phyloP scores from a whole-genome alignment of 306 rosid species.

The Rosa chinensis region DNA sequence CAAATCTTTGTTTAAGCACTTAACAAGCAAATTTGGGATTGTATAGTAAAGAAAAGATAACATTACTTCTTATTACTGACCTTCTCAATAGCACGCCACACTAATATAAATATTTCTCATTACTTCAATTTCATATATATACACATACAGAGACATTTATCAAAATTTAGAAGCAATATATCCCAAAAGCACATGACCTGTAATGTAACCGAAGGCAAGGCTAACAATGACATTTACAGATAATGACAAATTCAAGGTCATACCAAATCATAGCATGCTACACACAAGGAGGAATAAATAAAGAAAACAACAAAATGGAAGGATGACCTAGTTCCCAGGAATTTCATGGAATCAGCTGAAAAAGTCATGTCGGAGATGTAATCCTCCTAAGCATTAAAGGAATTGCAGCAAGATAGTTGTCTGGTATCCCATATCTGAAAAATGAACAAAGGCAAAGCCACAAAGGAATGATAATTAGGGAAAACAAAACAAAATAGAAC shows the following conservation, averaged over 20 bases:
- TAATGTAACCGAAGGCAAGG: background rate
- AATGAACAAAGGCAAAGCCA: background rate
- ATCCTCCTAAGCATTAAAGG: constrained; percentile 69
- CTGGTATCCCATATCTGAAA: constrained; percentile 91
- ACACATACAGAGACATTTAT: constrained; percentile 35
- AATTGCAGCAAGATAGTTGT: constrained; percentile 70
- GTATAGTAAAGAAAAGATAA: no score
- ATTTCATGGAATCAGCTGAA: constrained; percentile 69
- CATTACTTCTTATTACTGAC: constrained; percentile 35
- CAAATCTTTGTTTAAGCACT: no score
- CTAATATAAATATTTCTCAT: background rate
- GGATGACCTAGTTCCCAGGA: constrained; percentile 78
- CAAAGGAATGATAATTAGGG: background rate
- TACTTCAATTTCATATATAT: constrained; percentile 5
- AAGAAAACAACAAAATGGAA: background rate
- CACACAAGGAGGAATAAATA: background rate
- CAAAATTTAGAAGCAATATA: background rate
- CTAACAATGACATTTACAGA: background rate
- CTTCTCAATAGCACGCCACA: constrained; percentile 49
- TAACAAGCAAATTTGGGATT: no score
- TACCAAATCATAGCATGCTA: no score
- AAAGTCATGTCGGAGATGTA: constrained; percentile 81
- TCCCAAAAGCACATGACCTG: background rate
- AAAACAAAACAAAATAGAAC: background rate
- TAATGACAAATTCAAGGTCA: no score